Percentiles rank a stretch among this genome's conserved stretches.
phyloP scores from a whole-genome alignment of 257 asterid genomes.

The Coffea eugenioides region DNA sequence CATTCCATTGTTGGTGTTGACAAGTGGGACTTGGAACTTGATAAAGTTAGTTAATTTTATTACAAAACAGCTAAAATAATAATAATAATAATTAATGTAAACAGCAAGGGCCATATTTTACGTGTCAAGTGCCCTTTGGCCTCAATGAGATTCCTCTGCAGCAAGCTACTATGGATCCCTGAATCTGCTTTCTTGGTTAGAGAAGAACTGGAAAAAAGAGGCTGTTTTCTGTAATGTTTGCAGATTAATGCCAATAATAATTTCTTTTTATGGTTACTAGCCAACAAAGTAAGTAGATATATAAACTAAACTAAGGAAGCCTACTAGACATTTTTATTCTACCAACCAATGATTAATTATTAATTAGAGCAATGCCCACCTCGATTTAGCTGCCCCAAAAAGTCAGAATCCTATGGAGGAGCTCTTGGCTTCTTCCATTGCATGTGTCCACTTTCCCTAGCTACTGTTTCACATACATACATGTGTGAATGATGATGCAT shows the following conservation, averaged over 20 bases:
- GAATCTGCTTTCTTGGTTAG: conserved; percentile 19
- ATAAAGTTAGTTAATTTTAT: not conserved
- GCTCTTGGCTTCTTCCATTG: conserved; percentile 7
- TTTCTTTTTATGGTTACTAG: not conserved
- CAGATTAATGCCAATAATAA: not conserved
- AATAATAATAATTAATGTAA: not conserved
- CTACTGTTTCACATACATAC: not conserved
- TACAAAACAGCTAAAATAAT: no score
- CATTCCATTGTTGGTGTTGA: not conserved
- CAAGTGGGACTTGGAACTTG: not conserved
- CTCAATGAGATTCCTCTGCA: not conserved
- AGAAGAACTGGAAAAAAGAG: conserved; percentile 14
- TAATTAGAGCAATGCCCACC: conserved; percentile 25
- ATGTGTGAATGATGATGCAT: not conserved
- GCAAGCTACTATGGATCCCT: not conserved
- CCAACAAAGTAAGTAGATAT: not conserved
- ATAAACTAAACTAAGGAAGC: not conserved
- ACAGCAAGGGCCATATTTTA: not conserved
- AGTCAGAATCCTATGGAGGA: conserved; percentile 39
- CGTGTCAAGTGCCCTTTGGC: conserved; percentile 10
- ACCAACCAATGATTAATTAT: conserved; percentile 37
- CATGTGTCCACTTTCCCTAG: not conserved
- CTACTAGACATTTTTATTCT: conserved; percentile 5
- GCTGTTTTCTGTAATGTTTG: conserved; percentile 1
- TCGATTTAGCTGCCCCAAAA: conserved; percentile 22